Conservation (phyloP, 805 yeast genomes). For the Lipomyces chichibuensis region DNA sequence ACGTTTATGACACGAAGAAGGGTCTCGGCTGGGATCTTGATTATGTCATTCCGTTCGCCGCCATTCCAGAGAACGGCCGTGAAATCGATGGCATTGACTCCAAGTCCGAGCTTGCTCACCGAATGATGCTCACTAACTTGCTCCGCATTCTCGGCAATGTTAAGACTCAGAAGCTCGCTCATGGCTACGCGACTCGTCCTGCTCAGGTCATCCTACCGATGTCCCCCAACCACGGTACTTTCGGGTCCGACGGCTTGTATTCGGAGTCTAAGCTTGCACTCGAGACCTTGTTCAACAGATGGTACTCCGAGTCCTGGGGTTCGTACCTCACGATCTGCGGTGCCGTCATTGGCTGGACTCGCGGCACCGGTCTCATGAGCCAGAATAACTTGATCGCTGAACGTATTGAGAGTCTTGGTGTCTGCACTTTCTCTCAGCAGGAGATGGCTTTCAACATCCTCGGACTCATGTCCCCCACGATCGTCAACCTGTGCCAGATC, state of each 20-base stretch:
- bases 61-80: conserved; percentile 98
- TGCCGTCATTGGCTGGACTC: conserved; percentile 99
- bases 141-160: conserved; percentile 90
- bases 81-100: conserved; percentile 92
- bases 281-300: conserved; percentile 97
- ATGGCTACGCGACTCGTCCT: conserved; percentile 89
- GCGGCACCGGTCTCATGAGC: conserved; percentile 99
- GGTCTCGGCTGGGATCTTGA: conserved; percentile 99
- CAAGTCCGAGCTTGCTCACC: conserved; percentile 95
- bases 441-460: conserved; percentile 99
- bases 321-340: conserved; percentile 94
- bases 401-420: conserved; percentile 94
- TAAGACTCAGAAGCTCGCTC: conserved; percentile 75
- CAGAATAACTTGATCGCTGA: conserved; percentile 97
- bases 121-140: conserved; percentile 96
- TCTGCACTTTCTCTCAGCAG: conserved; percentile 96
- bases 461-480: conserved; percentile 87
- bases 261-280: conserved; percentile 95
- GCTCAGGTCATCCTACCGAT: conserved; percentile 96
- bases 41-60: conserved; percentile 95
- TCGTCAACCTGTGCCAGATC: conserved; percentile 84
- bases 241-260: conserved; percentile 97
- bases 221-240: conserved; percentile 99
- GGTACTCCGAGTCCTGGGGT: conserved; percentile 98
- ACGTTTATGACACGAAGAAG: conserved; percentile 81